Evolutionary conservation across 2,329 filamentous ascomycete species (phyloP).

Genomic region (Talaromyces albobiverticillius): DNA sequence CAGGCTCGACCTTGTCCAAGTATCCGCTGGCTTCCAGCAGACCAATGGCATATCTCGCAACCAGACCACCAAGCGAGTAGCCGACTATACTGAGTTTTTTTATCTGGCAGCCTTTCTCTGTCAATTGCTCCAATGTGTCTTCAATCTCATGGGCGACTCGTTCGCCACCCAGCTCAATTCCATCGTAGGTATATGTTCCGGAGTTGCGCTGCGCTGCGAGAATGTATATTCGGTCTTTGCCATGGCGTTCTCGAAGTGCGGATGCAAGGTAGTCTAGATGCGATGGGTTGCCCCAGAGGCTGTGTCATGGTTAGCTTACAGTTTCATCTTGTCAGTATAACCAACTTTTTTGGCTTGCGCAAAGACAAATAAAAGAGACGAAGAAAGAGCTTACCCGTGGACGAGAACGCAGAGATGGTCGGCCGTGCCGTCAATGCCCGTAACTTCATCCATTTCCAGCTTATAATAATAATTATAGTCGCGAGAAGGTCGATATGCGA

Average conservation of each 20-base stretch:
- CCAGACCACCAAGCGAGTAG: constrained; percentile 84
- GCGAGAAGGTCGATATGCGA: constrained; percentile 4
- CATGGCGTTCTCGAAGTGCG: constrained; percentile 49
- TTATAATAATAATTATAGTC: background rate
- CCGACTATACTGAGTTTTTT: constrained; percentile 82
- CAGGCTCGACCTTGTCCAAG: constrained; percentile 74
- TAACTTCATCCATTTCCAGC: constrained; percentile 16
- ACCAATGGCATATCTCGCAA: constrained; percentile 82
- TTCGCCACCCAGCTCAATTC: constrained; percentile 67
- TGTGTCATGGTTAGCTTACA: constrained; percentile 21
- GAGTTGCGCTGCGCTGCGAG: constrained; percentile 56
- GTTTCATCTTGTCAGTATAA: background rate
- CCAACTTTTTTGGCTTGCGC: background rate
- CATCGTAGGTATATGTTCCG: constrained; percentile 61
- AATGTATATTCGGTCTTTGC: constrained; percentile 53
- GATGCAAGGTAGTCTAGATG: constrained; percentile 56
- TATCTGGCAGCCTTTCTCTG: constrained; percentile 65
- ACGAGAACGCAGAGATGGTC: constrained; percentile 61
- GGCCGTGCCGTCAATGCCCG: constrained; percentile 22
- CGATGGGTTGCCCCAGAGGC: constrained; percentile 60
- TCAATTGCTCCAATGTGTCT: constrained; percentile 52
- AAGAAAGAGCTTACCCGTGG: constrained; percentile 55
- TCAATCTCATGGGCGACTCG: constrained; percentile 64
- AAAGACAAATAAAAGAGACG: no score
- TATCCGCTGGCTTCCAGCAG: constrained; percentile 77